Percentiles rank a stretch among this genome's conserved stretches.
Conservation (phyloP, 2,329 filamentous ascomycete species). For the Epichloe coenophiala region DNA sequence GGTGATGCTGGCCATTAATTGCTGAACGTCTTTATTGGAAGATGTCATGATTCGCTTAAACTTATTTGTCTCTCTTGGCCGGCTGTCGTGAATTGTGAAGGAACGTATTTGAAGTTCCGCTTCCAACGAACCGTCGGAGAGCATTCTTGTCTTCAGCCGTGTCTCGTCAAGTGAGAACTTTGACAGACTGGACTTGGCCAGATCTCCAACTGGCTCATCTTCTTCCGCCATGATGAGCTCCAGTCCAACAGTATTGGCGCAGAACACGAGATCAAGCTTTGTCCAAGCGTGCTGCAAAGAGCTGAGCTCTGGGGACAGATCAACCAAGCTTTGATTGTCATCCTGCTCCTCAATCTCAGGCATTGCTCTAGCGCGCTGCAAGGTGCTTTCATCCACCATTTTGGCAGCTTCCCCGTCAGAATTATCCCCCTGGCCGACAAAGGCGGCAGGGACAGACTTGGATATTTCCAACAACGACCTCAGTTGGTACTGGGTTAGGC, state of each 20-base stretch:
- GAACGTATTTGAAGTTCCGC: slow-evolving; percentile 87
- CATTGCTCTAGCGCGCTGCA: slow-evolving; percentile 33
- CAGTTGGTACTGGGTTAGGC: slow-evolving; percentile 80
- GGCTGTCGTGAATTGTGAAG: slow-evolving; percentile 87
- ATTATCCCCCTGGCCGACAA: slow-evolving; percentile 53
- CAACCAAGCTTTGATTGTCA: slow-evolving; percentile 30
- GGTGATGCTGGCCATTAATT: slow-evolving; percentile 94
- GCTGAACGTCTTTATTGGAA: slow-evolving; percentile 86
- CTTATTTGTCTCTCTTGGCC: slow-evolving; percentile 81
- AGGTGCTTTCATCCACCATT: slow-evolving; percentile 50
- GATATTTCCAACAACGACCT: slow-evolving; percentile 82
- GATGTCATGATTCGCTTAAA: slow-evolving; percentile 98
- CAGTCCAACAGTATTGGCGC: slow-evolving; percentile 73
- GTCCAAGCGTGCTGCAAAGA: slow-evolving; percentile 67
- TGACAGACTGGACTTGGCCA: slow-evolving; percentile 72
- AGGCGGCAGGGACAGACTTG: slow-evolving; percentile 75
- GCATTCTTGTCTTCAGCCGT: slow-evolving; percentile 79
- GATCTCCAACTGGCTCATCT: slow-evolving; percentile 62
- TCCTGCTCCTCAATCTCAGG: slow-evolving; percentile 17
- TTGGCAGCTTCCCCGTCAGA: slow-evolving; percentile 61
- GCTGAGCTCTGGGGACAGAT: slow-evolving; percentile 58
- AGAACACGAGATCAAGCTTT: slow-evolving; percentile 84
- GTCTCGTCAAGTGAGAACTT: slow-evolving; percentile 92
- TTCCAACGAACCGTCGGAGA: slow-evolving; percentile 82
- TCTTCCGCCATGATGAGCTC: slow-evolving; percentile 72